These are phyloP conservation scores for Sanghuangporus sanghuang DNA, from an alignment of 1,284 basidiomycete genomes.

Conservation along the genomic window DNA sequence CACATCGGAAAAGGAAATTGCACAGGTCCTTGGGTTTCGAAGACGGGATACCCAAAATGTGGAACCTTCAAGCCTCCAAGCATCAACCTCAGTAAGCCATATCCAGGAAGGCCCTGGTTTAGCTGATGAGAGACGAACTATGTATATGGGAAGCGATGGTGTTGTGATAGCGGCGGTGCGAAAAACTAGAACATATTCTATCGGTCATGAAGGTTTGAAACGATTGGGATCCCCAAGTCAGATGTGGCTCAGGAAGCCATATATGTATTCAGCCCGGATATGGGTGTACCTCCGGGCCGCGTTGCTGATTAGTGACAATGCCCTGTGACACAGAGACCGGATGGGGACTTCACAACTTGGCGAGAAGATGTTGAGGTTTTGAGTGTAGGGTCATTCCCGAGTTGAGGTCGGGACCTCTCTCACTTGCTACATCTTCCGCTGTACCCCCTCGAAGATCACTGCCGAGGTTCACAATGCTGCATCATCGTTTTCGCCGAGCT, in stretches of 20 bases:
- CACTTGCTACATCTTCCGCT: neutral
- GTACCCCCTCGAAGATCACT: neutral
- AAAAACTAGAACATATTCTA: neutral
- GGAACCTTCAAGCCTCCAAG: too few species aligned
- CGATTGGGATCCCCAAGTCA: neutral
- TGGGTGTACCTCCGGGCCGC: neutral
- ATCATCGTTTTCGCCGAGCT: neutral
- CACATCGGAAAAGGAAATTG: neutral
- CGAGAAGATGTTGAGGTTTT: neutral
- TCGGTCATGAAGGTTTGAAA: neutral
- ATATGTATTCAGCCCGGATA: neutral
- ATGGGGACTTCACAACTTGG: neutral
- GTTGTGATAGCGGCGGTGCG: neutral
- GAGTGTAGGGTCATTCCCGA: neutral
- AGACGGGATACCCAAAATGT: neutral
- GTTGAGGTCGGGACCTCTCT: neutral
- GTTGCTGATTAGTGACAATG: neutral
- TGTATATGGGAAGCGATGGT: neutral
- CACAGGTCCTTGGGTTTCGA: neutral
- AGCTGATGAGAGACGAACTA: neutral
- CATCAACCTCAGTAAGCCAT: too few species aligned
- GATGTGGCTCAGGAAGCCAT: neutral
- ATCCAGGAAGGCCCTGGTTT: too few species aligned
- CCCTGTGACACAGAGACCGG: neutral
- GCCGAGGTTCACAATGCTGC: neutral